Evolutionary conservation across 1,284 basidiomycete genomes (phyloP).

Genomic region (Takashimella koratensis): DNA sequence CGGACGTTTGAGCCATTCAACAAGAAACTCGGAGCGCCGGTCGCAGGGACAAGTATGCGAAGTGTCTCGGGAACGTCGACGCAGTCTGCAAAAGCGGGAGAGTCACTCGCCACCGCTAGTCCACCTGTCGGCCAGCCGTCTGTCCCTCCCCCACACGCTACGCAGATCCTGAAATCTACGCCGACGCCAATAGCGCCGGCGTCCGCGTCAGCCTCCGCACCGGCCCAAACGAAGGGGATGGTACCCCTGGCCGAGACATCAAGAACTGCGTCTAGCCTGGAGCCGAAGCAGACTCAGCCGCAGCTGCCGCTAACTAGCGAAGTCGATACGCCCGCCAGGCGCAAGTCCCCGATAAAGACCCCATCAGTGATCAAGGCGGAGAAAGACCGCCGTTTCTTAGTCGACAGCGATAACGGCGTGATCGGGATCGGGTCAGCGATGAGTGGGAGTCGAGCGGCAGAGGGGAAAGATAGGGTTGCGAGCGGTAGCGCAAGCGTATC

Average conservation of each 20-base stretch:
- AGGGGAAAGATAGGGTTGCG: slow-evolving; percentile 9
- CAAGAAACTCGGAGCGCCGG: slow-evolving; percentile 13
- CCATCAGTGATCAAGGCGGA: slow-evolving; percentile 24
- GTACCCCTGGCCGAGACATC: too few relatives aligned
- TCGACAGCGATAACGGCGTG: slow-evolving; percentile 12
- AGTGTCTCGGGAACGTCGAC: not conserved
- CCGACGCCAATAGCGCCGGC: not conserved
- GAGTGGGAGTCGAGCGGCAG: not conserved
- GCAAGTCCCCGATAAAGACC: not conserved
- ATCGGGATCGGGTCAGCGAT: not conserved
- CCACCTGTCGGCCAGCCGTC: not conserved
- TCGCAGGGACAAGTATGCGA: not conserved
- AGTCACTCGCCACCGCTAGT: too few relatives aligned
- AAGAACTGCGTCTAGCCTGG: not conserved
- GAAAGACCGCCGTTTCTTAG: slow-evolving; percentile 20
- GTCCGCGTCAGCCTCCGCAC: not conserved
- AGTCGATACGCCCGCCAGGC: not conserved
- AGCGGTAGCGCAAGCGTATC: too few relatives aligned
- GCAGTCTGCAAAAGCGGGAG: not conserved
- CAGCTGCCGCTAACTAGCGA: not conserved
- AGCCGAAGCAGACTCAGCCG: not conserved
- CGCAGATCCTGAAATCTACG: not conserved
- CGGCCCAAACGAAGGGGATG: not conserved
- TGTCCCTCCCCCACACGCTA: not conserved
- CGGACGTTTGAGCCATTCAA: slow-evolving; percentile 27